Base-by-base conservation (phyloP, 2,329 filamentous ascomycete species). In the Arachnopeziza araneosa region DNA sequence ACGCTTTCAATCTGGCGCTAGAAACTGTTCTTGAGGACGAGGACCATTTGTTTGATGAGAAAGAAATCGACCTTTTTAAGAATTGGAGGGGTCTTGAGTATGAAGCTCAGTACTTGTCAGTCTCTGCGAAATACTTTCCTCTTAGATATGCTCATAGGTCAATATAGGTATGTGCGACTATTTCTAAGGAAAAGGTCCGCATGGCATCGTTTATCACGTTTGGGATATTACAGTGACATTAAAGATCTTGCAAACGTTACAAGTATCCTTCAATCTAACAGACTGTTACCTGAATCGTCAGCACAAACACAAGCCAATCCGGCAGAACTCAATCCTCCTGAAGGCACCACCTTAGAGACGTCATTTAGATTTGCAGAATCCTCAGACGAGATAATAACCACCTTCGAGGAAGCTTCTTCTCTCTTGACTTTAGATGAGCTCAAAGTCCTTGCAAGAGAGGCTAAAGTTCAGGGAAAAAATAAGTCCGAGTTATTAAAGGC, bases 1-100 rank as follows among this genome's bases (percentile, higher is more conserved):
- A 99, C 75, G 95, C 95, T 0, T 99, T 99, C 79, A 96, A 96
- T 70, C 79, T 98, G 17, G 91, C 93, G 1, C 77, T 99, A 54
- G 87, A 93, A 61, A 96, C 91, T 0, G 95, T 99, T 2, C 76
- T 98, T 14, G 86, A 91, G 54, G 91, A 98, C 60, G 95, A 99
- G 74, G 82, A 84, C 0, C 91, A 96, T 74, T 77, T 99, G 0
- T 99, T 98, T 71, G 83, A 95, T 68, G 83, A 86, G 60, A 87
- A 85, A 21, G 95, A 99, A 74, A 83, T 81, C 69, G 78, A 82
- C 17, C 81, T 98, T 0, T 98, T 99, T 71, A 76, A 78, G 2
- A 79, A 86, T 60, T 99, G 93, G 92, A 83, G 78, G 61, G 74
- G 75, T 0, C 72, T 98, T 56, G 78, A 80, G 26, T 98, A 97